phyloP scores from a whole-genome alignment of 2,329 filamentous ascomycete genomes.

The Ceratocystis alfenasii region DNA sequence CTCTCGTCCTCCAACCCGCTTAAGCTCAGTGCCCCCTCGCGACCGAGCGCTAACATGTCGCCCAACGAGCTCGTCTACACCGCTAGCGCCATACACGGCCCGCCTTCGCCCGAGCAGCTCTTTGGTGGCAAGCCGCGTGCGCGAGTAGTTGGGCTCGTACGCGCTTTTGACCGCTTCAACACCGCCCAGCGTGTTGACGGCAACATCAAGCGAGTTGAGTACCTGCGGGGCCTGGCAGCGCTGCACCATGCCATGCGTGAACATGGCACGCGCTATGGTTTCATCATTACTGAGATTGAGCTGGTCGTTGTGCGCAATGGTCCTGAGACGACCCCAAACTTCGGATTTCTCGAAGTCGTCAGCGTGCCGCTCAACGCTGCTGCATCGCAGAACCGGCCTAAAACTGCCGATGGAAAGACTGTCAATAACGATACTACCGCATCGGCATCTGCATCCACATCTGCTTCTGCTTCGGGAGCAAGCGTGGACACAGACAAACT shows the following conservation, averaged over 20 bases:
- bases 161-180: conserved; percentile 89
- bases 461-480: not conserved
- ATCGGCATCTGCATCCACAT: conserved; percentile 24
- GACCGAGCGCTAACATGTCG: conserved; percentile 26
- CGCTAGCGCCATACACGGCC: conserved; percentile 48
- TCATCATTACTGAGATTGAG: conserved; percentile 94
- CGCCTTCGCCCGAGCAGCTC: conserved; percentile 42
- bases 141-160: conserved; percentile 72
- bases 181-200: conserved; percentile 81
- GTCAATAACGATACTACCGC: conserved; percentile 25
- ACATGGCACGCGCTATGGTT: conserved; percentile 84
- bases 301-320: conserved; percentile 81
- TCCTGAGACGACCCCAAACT: conserved; percentile 58
- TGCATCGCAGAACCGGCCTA: not conserved
- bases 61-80: conserved; percentile 50
- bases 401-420: conserved; percentile 23
- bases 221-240: conserved; percentile 74
- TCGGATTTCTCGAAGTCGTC: conserved; percentile 73
- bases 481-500: conserved; percentile 32
- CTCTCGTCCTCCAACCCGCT: conserved; percentile 59
- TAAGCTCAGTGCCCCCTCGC: conserved; percentile 37
- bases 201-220: conserved; percentile 75
- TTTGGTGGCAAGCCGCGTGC: conserved; percentile 38
- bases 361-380: conserved; percentile 43
- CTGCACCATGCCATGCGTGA: conserved; percentile 88